These are phyloP conservation scores for Colletotrichum sidae DNA, from an alignment of 2,329 filamentous ascomycete species.

Conservation along the genomic window DNA sequence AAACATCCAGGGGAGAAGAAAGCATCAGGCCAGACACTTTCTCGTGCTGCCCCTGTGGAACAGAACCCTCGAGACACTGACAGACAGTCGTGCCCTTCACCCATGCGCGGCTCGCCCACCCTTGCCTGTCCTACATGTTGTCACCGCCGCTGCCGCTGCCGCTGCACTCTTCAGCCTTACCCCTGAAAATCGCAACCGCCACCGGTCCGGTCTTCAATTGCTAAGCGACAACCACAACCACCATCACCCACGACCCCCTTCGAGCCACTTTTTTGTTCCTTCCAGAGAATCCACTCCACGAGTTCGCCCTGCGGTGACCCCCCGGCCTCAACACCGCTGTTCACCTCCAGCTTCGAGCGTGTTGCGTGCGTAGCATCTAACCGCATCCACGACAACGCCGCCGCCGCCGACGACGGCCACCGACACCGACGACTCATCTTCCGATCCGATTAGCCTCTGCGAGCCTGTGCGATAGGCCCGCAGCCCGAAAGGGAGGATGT, in stretches of 20 bases:
- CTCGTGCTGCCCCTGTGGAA: conserved; percentile 4
- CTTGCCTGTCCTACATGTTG: conserved; percentile 35
- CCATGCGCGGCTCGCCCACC: conserved; percentile 31
- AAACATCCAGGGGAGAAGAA: background rate
- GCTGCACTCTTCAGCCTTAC: conserved; percentile 34
- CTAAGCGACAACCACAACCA: conserved; percentile 32
- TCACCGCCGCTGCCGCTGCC: conserved; percentile 24
- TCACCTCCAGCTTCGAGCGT: conserved; percentile 11
- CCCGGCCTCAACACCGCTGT: conserved; percentile 18
- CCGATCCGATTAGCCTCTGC: conserved; percentile 6
- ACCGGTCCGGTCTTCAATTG: conserved; percentile 21
- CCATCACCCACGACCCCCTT: conserved; percentile 7
- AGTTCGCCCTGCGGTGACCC: conserved; percentile 28
- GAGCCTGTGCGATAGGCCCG: conserved; percentile 10
- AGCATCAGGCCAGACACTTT: conserved; percentile 8
- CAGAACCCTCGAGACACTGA: background rate
- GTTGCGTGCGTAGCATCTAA: conserved; percentile 10
- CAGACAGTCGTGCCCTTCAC: background rate
- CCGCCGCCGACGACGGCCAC: conserved; percentile 7
- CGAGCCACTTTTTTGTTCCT: conserved; percentile 34
- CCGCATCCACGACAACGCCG: conserved; percentile 4
- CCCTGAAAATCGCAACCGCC: conserved; percentile 36
- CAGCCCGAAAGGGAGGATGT: conserved; percentile 68
- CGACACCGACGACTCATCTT: background rate
- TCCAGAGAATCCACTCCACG: conserved; percentile 30